Percentiles rank a stretch among this genome's conserved stretches.
These are phyloP conservation scores for Sphagnum contortum DNA, from an alignment of 225 moss, liverwort and hornwort species.

Conservation along the genomic window DNA sequence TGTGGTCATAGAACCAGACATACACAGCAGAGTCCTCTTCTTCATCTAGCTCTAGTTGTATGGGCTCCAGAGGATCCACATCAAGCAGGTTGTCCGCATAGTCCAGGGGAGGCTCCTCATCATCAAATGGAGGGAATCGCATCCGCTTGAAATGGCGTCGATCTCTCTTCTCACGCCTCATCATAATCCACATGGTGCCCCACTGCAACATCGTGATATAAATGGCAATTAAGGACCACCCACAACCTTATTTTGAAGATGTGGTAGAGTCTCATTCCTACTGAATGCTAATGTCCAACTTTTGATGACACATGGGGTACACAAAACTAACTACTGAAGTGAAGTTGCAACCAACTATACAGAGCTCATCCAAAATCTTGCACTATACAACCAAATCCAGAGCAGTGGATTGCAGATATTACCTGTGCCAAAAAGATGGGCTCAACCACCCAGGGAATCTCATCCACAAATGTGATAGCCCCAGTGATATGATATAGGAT, in stretches of 20 bases:
- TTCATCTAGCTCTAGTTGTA: slow-evolving; percentile 95
- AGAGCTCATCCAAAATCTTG: neutral
- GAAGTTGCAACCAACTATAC: too few relatives aligned
- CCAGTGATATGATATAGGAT: slow-evolving; percentile 98
- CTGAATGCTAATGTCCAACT: too few relatives aligned
- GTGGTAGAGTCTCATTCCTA: too few relatives aligned
- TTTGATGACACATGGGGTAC: too few relatives aligned
- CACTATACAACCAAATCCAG: too few relatives aligned
- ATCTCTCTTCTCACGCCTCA: slow-evolving; percentile 98
- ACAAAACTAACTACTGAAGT: too few relatives aligned
- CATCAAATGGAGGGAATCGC: slow-evolving; percentile 98
- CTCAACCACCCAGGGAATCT: slow-evolving; percentile 99
- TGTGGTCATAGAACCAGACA: slow-evolving; percentile 99
- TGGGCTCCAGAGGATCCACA: slow-evolving; percentile 92
- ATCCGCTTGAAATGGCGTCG: slow-evolving; percentile 97
- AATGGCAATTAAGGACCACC: neutral
- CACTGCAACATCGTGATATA: slow-evolving; percentile 42
- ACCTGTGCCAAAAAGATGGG: slow-evolving; percentile 99
- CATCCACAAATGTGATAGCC: slow-evolving; percentile 95
- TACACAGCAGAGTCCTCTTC: slow-evolving; percentile 96
- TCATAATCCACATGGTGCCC: slow-evolving; percentile 99
- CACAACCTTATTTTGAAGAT: neutral
- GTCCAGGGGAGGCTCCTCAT: slow-evolving; percentile 98
- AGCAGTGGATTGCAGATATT: neutral
- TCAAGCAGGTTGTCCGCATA: slow-evolving; percentile 94